Evolutionary conservation across 2,329 filamentous ascomycete genomes (phyloP).

Genomic region (Coniochaeta sp.): DNA sequence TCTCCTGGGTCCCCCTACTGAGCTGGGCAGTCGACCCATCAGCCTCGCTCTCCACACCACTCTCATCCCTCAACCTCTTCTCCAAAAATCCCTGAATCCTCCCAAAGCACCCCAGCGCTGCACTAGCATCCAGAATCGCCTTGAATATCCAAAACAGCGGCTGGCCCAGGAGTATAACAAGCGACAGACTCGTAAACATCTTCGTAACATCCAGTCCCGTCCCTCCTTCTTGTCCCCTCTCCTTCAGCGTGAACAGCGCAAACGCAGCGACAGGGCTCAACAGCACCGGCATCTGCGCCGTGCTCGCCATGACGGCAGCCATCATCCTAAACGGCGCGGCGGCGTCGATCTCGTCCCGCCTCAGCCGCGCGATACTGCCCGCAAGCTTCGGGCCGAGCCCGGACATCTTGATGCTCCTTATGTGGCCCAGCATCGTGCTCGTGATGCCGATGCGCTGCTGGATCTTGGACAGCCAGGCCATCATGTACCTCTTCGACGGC

Average conservation of each 20-base stretch:
- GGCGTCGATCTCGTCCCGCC: slow-evolving; percentile 18
- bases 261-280: background rate
- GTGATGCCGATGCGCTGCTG: slow-evolving; percentile 35
- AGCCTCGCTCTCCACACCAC: too few relatives aligned
- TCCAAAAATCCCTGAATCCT: background rate
- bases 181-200: background rate
- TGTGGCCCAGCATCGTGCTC: slow-evolving; percentile 30
- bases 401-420: slow-evolving; percentile 39
- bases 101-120: background rate
- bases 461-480: slow-evolving; percentile 33
- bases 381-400: slow-evolving; percentile 20
- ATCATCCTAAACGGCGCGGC: background rate
- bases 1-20: background rate
- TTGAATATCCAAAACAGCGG: background rate
- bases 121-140: background rate
- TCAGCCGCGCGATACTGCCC: slow-evolving; percentile 17
- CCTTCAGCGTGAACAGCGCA: background rate
- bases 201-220: background rate
- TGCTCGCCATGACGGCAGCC: background rate
- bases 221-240: background rate
- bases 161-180: background rate
- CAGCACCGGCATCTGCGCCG: background rate
- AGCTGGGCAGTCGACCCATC: background rate
- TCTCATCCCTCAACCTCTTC: background rate
- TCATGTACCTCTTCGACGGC: slow-evolving; percentile 10